Evolutionary conservation across 2,329 filamentous ascomycete genomes (phyloP), one percentile per base, ranked within the genome.

Genomic region (Xylariaceae sp.): DNA sequence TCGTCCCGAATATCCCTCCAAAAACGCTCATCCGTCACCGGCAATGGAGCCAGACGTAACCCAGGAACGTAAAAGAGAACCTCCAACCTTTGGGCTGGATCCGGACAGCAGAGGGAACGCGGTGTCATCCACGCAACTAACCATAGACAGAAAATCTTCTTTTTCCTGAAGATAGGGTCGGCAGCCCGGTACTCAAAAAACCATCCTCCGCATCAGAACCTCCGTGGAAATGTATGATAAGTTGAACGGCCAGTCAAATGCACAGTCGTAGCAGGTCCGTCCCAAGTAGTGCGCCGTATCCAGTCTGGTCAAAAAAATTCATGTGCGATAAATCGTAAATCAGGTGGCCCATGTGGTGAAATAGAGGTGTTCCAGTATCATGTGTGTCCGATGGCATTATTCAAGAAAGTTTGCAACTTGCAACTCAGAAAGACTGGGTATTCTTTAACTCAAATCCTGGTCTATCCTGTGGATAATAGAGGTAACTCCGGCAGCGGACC

Each of bases 31-130:
- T 68, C 60, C 65, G 55, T 61, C 60, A 64, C 65, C 58, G 69
- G 65, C 58, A 63, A 64, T 65, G 68, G 65, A 65, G 65, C 62
- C 62, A 63, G 62, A 65, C 55, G 62, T 8, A 69, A 67, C 62
- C 62, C 59, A 60, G 62, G 56, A 65, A 64, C 65, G 58, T 63
- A 65, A 65, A 58, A 69, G 40, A 61, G 51, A 67, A 64, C 65
- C 66, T 67, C 67, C 70, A 54, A 58, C 41, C 67, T 56, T 59
- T 59, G 63, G 68, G 69, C 63, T 69, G 68, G 67, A 70, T 73
- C 74, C 75, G 71, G 74, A 76, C 73, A 76, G 74, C 74, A 74
- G 52, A 75, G 70, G 66, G 59, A 64, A 66, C 61, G 69, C 60
- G 68, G 69, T 59, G 66, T 64, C 56, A 71, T 72, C 68, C 65